Evolutionary conservation across 2,329 filamentous ascomycete genomes (phyloP).

Genomic region (Claviceps sp.): DNA sequence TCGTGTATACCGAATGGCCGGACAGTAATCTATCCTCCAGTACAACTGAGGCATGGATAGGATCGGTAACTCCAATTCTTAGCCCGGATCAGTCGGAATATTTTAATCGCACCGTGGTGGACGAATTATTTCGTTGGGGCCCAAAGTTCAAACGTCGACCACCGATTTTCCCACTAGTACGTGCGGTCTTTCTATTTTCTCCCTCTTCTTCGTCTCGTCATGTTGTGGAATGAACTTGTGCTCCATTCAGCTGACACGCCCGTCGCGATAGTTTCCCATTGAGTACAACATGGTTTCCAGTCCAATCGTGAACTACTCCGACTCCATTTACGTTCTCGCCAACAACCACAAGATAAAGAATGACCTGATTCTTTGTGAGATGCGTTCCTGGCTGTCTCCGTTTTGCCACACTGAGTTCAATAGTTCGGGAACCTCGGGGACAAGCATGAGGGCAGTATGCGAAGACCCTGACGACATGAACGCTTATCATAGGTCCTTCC

Average conservation of each 20-base stretch:
- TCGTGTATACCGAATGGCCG: conserved; percentile 53
- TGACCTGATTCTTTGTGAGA: conserved; percentile 51
- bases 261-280: conserved; percentile 32
- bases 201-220: neutral
- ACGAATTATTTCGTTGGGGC: conserved; percentile 60
- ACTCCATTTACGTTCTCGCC: conserved; percentile 54
- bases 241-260: neutral
- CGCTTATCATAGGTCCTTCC: conserved; percentile 36
- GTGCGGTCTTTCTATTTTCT: no score
- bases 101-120: conserved; percentile 46
- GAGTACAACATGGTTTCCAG: conserved; percentile 57
- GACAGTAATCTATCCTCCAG: conserved; percentile 21
- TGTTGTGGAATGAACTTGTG: neutral
- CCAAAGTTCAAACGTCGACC: conserved; percentile 33
- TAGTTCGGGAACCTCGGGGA: conserved; percentile 43
- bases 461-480: conserved; percentile 39
- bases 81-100: conserved; percentile 18
- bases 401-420: conserved; percentile 53
- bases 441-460: conserved; percentile 47
- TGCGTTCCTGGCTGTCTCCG: conserved; percentile 50
- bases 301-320: conserved; percentile 23
- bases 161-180: conserved; percentile 26
- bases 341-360: conserved; percentile 28
- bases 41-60: conserved; percentile 23
- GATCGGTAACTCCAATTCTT: conserved; percentile 20